Evolutionary conservation across 805 yeast genomes (phyloP).

Genomic region (Sugiyamaella boreocaroliniensis): DNA sequence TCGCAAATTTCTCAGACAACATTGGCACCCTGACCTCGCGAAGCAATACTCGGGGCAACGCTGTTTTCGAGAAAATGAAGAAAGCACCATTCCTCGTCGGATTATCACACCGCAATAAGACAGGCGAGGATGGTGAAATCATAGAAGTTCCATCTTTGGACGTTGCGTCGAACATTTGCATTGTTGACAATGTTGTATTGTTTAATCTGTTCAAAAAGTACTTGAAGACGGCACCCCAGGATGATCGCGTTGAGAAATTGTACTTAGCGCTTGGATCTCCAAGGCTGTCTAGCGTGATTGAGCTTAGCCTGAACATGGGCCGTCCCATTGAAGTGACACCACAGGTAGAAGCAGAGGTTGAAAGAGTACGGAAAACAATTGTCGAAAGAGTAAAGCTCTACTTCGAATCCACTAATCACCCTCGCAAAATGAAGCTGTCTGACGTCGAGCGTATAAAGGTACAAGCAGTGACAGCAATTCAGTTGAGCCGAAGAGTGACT

Average conservation of each 20-base stretch:
- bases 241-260: slow-evolving; percentile 25
- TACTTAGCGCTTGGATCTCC: slow-evolving; percentile 29
- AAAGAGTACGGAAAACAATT: slow-evolving; percentile 20
- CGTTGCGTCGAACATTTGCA: slow-evolving; percentile 25
- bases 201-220: slow-evolving; percentile 31
- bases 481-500: slow-evolving; percentile 19
- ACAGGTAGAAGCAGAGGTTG: slow-evolving; percentile 7
- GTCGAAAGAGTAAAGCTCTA: slow-evolving; percentile 30
- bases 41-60: background rate
- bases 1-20: slow-evolving; percentile 10
- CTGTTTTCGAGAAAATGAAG: slow-evolving; percentile 18
- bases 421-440: slow-evolving; percentile 5
- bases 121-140: slow-evolving; percentile 9
- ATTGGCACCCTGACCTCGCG: background rate
- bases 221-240: slow-evolving; percentile 32
- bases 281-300: slow-evolving; percentile 23
- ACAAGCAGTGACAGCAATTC: slow-evolving; percentile 22
- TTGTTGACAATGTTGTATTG: slow-evolving; percentile 33
- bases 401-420: slow-evolving; percentile 25
- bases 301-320: slow-evolving; percentile 27
- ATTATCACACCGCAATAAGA: slow-evolving; percentile 14
- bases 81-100: slow-evolving; percentile 27
- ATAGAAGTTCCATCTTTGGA: slow-evolving; percentile 18
- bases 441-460: slow-evolving; percentile 19
- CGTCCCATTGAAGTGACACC: slow-evolving; percentile 3